A percentile compares a stretch with the other conserved stretches of the same genome.
phyloP scores from a whole-genome alignment of 768 basidiomycete genomes.

The Podaxis carcinomalis region DNA sequence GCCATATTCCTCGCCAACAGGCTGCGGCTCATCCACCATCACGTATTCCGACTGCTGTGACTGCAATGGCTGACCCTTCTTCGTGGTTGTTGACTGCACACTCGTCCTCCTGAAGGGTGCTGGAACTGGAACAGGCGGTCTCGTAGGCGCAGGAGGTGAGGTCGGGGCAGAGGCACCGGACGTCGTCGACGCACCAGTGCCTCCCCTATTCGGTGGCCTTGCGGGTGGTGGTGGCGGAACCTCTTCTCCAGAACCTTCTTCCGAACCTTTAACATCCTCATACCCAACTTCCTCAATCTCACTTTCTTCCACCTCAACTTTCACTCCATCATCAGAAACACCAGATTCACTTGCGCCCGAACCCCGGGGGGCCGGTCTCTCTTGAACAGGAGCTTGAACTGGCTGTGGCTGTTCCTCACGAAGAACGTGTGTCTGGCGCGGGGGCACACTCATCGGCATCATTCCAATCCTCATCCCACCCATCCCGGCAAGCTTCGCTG shows the following conservation, averaged over 20 bases:
- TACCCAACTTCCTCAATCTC: conserved; percentile 65
- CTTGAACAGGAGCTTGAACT: not conserved
- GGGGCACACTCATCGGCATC: conserved; percentile 39
- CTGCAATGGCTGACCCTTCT: conserved; percentile 17
- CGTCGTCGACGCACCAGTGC: conserved; percentile 5
- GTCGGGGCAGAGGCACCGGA: conserved; percentile 14
- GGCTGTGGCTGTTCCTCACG: conserved; percentile 17
- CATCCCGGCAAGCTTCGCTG: conserved; percentile 49
- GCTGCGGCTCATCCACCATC: conserved; percentile 53
- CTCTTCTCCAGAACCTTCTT: conserved; percentile 29
- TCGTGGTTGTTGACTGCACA: conserved; percentile 21
- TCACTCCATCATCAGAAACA: conserved; percentile 56
- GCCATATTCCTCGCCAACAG: conserved; percentile 24
- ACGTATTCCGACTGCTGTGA: conserved; percentile 49
- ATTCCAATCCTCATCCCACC: conserved; percentile 58
- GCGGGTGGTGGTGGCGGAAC: conserved; percentile 47
- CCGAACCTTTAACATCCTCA: conserved; percentile 48
- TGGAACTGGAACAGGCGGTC: conserved; percentile 44
- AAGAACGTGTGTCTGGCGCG: conserved; percentile 25
- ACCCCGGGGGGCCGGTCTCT: conserved; percentile 15
- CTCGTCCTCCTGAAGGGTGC: conserved; percentile 38
- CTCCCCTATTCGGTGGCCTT: conserved; percentile 27
- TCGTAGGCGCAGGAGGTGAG: conserved; percentile 28
- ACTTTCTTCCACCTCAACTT: conserved; percentile 68
- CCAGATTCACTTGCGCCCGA: conserved; percentile 39